Evolutionary conservation across 345 rosid genomes (phyloP), one percentile per base, ranked within the genome.

Genomic region (Citrus cavaleriei): DNA sequence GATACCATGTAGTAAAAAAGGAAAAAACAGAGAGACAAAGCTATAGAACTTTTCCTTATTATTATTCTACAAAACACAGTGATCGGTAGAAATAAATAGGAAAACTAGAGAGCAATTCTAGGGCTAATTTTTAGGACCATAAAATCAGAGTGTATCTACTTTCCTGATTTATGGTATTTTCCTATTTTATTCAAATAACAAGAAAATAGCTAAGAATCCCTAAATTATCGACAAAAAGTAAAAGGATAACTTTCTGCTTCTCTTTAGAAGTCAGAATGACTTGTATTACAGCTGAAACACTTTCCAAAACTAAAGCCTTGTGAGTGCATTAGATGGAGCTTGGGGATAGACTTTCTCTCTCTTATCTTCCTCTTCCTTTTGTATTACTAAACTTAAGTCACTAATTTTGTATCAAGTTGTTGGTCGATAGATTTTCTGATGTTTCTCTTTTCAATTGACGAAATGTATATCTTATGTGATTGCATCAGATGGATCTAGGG

Each of bases 401-500:
- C 7, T 58, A 7, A 62, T 61, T 1, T 32, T 75, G n/a, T 32
- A 64, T 7, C 51, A 37, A 64, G 35, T 5, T 75, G 32, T 64
- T 75, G 72, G 58, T 46, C 32, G 72, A n/a, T 25, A 37, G 25
- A 51, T 35, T 65, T 24, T 5, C 55, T 32, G 6, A 12, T 25
- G 18, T n/a, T 65, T 55, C 35, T 51, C 25, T 65, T 64, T n/a
- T 60, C 38, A 6, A 55, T 37, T 82, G 35, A 78, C 32, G 27
- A 40, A 46, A 27, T 30, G 10, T 40, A 70, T 40, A 10, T 28
- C 55, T 71, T 65, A 14, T 77, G 40, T 63, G 22, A 81, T 77
- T 82, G 24, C 81, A 28, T 86, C 85, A 94, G 98, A 94, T 94
- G 99, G 98, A 94, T 88, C 89, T 94, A 77, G 99, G 99, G 46